Percentiles rank a stretch among this genome's conserved stretches.
Conservation (phyloP, 495 filamentous ascomycete genomes). For the Sporormia fimetaria region DNA sequence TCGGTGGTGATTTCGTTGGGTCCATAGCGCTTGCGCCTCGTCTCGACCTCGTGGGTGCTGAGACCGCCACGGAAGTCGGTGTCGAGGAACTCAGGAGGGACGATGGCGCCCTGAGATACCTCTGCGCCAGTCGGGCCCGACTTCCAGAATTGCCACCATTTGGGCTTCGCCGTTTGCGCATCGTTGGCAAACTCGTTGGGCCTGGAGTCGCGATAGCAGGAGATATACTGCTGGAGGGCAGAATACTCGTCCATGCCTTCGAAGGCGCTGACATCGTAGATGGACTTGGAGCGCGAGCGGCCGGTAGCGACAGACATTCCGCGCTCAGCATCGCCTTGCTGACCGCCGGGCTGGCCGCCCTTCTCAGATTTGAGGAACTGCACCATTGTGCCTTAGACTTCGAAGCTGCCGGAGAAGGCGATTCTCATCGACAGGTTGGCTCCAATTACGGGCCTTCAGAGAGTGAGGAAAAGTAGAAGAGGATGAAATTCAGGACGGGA, state of each 20-base stretch:
- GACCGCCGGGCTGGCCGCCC: not conserved
- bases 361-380: conserved; percentile 7
- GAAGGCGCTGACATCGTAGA: conserved; percentile 1
- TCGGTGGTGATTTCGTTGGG: conserved; percentile 67
- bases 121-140: conserved; percentile 24
- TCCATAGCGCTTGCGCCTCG: conserved; percentile 53
- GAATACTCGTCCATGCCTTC: conserved; percentile 31
- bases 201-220: conserved; percentile 32
- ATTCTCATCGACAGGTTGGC: conserved; percentile 4
- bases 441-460: not conserved
- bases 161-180: conserved; percentile 12
- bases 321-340: not conserved
- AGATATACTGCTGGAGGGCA: conserved; percentile 32
- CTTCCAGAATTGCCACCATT: conserved; percentile 44
- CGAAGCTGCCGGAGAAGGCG: no score
- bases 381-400: no score
- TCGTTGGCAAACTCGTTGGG: conserved; percentile 10
- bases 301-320: conserved; percentile 1
- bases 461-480: not conserved
- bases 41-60: conserved; percentile 45
- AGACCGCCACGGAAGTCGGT: conserved; percentile 59
- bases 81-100: conserved; percentile 60
- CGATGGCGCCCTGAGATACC: conserved; percentile 33
- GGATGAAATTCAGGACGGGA: not conserved
- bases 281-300: conserved; percentile 7